Conservation (phyloP, 73 alveolate genomes). For the Tetrahymena thermophila region DNA sequence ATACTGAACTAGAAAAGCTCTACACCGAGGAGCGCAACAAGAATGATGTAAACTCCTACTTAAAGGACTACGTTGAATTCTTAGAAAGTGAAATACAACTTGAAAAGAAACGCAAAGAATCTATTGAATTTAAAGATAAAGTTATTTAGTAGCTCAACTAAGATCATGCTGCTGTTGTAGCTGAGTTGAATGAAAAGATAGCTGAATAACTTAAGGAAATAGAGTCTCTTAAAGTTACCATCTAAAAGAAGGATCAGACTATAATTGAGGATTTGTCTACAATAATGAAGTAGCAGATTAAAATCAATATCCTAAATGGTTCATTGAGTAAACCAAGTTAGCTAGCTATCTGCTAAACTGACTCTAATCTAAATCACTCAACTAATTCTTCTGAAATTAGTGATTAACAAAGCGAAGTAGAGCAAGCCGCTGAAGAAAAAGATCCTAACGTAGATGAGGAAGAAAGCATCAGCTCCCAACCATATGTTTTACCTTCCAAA, state of each 20-base stretch:
- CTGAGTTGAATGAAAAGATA: neutral
- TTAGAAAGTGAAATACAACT: neutral
- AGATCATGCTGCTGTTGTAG: neutral
- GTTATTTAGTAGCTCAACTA: neutral
- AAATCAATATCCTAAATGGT: neutral
- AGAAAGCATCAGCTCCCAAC: neutral
- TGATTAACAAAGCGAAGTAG: neutral
- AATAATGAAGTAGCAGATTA: neutral
- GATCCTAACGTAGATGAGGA: neutral
- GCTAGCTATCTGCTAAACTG: neutral
- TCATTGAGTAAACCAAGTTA: neutral
- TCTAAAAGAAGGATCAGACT: neutral
- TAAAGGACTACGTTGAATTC: neutral
- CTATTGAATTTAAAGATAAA: neutral
- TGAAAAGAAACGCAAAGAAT: neutral
- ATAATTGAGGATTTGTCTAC: neutral
- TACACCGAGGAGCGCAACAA: neutral
- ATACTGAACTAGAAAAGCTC: neutral
- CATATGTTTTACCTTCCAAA: neutral
- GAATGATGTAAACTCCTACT: neutral
- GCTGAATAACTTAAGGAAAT: neutral
- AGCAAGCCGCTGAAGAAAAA: neutral
- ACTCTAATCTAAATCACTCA: neutral
- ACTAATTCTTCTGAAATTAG: neutral
- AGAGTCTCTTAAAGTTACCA: neutral